phyloP scores from a whole-genome alignment of 768 basidiomycete species.

The Lentinula sp. region DNA sequence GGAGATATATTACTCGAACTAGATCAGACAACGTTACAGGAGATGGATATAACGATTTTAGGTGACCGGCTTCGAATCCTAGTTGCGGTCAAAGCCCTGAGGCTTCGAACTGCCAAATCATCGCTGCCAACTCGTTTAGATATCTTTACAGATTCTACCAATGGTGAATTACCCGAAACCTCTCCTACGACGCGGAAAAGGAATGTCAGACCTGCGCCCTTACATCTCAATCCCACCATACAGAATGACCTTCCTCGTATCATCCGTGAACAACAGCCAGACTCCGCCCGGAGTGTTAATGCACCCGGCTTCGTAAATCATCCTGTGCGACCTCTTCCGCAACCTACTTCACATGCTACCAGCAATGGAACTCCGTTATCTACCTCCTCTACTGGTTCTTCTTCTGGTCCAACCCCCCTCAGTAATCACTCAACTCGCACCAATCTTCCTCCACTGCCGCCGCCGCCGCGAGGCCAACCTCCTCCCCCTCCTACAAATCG shows the following conservation, averaged over 20 bases:
- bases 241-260: slow-evolving; percentile 68
- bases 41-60: slow-evolving; percentile 85
- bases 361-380: slow-evolving; percentile 12
- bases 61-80: slow-evolving; percentile 89
- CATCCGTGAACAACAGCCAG: slow-evolving; percentile 51
- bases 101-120: slow-evolving; percentile 42
- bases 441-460: slow-evolving; percentile 48
- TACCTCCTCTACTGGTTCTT: slow-evolving; percentile 13
- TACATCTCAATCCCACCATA: slow-evolving; percentile 58
- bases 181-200: slow-evolving; percentile 14
- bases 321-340: slow-evolving; percentile 43
- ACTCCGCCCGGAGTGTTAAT: slow-evolving; percentile 34
- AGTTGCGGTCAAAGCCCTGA: slow-evolving; percentile 75
- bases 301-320: slow-evolving; percentile 29
- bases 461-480: slow-evolving; percentile 62
- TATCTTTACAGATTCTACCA: slow-evolving; percentile 4
- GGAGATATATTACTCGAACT: slow-evolving; percentile 90
- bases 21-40: slow-evolving; percentile 80
- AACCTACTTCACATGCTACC: slow-evolving; percentile 30
- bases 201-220: slow-evolving; percentile 68
- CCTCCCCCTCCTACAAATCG: slow-evolving; percentile 45
- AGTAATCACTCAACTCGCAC: slow-evolving; percentile 28
- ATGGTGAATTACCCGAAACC: slow-evolving; percentile 11
- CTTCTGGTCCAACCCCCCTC: slow-evolving; percentile 22
- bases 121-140: slow-evolving; percentile 11